Conservation (phyloP, 176 grass and related monocot species). For the Oryza coarctata region DNA sequence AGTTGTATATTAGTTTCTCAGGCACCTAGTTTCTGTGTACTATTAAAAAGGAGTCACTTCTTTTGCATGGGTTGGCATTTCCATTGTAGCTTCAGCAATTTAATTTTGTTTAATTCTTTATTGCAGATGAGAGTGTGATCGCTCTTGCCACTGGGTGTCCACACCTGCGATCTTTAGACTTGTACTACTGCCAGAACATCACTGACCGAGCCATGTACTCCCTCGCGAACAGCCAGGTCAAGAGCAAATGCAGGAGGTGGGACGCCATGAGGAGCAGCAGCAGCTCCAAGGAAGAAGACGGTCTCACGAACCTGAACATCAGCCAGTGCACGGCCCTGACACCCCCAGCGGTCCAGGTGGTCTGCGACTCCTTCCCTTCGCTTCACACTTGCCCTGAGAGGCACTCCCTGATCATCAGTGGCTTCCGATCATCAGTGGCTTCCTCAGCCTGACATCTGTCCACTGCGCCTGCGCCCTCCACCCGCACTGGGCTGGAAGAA, state of each 20-base stretch:
- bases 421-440: conserved; percentile 90
- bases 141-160: conserved; percentile 67
- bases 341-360: conserved; percentile 68
- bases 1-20: background rate
- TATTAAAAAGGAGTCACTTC: background rate
- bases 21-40: background rate
- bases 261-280: conserved; percentile 32
- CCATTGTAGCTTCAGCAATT: background rate
- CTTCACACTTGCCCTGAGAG: conserved; percentile 75
- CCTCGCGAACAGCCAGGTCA: conserved; percentile 65
- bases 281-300: conserved; percentile 34
- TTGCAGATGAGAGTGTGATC: conserved; percentile 75
- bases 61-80: background rate
- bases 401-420: conserved; percentile 91
- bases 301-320: conserved; percentile 76
- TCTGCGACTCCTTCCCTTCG: conserved; percentile 75
- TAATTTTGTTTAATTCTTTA: background rate
- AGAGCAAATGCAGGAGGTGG: conserved; percentile 49
- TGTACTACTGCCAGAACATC: conserved; percentile 92
- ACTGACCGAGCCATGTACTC: conserved; percentile 89
- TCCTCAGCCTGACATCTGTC: conserved; percentile 75
- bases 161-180: conserved; percentile 55
- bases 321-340: conserved; percentile 86
- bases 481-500: conserved; percentile 48
- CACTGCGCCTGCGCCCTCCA: conserved; percentile 73